Conservation (phyloP, 495 filamentous ascomycete species). For the Aspergillus homomorphus region DNA sequence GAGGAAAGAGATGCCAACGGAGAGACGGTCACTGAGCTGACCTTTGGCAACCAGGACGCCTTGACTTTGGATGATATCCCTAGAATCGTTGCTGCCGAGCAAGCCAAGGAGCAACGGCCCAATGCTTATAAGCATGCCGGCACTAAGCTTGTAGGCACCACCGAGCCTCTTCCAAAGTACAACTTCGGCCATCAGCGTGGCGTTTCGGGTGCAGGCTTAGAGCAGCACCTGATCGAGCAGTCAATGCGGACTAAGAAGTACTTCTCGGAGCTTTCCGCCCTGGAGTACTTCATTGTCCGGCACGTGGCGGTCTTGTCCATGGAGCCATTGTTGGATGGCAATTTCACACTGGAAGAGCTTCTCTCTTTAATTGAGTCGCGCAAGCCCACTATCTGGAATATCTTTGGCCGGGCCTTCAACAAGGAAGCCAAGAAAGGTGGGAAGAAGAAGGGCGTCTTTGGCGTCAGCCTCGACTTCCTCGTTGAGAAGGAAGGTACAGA, state of each 20-base stretch:
- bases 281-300: slow-evolving; percentile 96
- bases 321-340: slow-evolving; percentile 84
- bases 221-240: slow-evolving; percentile 29
- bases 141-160: slow-evolving; percentile 62
- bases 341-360: slow-evolving; percentile 93
- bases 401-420: slow-evolving; percentile 90
- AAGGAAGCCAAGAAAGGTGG: slow-evolving; percentile 74
- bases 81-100: slow-evolving; percentile 92
- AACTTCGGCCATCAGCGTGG: slow-evolving; percentile 76
- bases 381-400: slow-evolving; percentile 94
- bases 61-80: slow-evolving; percentile 95
- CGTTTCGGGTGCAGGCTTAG: slow-evolving; percentile 63
- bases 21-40: slow-evolving; percentile 69
- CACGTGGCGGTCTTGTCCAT: slow-evolving; percentile 94
- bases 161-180: slow-evolving; percentile 64
- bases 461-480: slow-evolving; percentile 75
- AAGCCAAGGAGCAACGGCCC: slow-evolving; percentile 86
- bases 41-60: slow-evolving; percentile 86
- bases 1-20: slow-evolving; percentile 77
- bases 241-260: slow-evolving; percentile 64
- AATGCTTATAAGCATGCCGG: slow-evolving; percentile 77
- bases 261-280: slow-evolving; percentile 91
- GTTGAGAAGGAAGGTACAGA: slow-evolving; percentile 93
- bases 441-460: slow-evolving; percentile 94
- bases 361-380: slow-evolving; percentile 89